A percentile compares a stretch with the other conserved stretches of the same genome.
phyloP scores from a whole-genome alignment of 169 alveolate genomes.

The Toxoplasma gondii region DNA sequence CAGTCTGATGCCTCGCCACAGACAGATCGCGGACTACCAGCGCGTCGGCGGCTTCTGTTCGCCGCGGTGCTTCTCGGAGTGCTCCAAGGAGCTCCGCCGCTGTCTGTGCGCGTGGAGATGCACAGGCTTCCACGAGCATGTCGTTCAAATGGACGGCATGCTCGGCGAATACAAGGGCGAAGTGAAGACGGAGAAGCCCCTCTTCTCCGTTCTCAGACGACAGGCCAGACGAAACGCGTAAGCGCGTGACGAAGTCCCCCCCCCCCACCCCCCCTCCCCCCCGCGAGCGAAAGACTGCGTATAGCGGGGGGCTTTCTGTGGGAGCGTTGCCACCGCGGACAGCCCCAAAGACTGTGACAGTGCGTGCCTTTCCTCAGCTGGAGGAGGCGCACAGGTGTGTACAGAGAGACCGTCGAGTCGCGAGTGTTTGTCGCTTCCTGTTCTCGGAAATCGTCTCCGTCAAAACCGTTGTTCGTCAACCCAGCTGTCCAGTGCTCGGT shows the following conservation, averaged over 20 bases:
- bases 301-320: too few species aligned
- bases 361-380: too few species aligned
- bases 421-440: too few species aligned
- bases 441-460: too few species aligned
- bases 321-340: too few species aligned
- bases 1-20: slow-evolving; percentile 69
- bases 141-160: slow-evolving; percentile 70
- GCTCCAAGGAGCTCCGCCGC: slow-evolving; percentile 77
- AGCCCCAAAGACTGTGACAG: too few species aligned
- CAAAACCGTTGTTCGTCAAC: too few species aligned
- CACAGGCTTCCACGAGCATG: slow-evolving; percentile 63
- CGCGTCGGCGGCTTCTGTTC: slow-evolving; percentile 79
- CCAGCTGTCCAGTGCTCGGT: too few species aligned
- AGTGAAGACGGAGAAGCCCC: slow-evolving; percentile 56
- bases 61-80: slow-evolving; percentile 76
- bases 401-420: not conserved
- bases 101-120: slow-evolving; percentile 73
- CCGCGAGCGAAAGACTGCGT: not conserved
- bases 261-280: not conserved
- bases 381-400: too few species aligned
- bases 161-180: slow-evolving; percentile 61
- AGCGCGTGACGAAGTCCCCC: not conserved
- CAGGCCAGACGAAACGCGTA: slow-evolving; percentile 13
- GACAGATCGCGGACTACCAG: slow-evolving; percentile 77
- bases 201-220: slow-evolving; percentile 57